These are phyloP conservation scores for Mucuna pruriens DNA, from an alignment of 306 rosid genomes.

Conservation along the genomic window DNA sequence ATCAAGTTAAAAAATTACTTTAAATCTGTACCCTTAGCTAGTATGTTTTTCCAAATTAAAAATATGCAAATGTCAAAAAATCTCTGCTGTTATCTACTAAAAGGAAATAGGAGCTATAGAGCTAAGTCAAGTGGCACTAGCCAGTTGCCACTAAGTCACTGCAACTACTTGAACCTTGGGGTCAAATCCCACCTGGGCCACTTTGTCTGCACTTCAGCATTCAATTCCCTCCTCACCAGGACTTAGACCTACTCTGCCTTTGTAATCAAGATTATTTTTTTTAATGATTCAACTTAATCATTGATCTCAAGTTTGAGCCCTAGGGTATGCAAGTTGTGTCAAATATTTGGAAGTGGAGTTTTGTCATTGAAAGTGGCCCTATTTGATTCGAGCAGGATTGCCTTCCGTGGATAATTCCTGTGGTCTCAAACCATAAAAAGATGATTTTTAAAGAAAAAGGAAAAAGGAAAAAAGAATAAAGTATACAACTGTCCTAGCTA, in stretches of 20 bases:
- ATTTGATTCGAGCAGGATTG: too few relatives aligned
- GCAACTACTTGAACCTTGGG: neutral
- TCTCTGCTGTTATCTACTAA: neutral
- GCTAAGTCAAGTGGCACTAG: slow-evolving; percentile 16
- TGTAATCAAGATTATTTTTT: slow-evolving; percentile 3
- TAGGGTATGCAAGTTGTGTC: too few relatives aligned
- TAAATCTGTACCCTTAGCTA: neutral
- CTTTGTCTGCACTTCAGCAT: neutral
- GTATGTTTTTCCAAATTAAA: neutral
- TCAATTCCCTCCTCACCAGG: neutral
- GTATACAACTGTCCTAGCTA: neutral
- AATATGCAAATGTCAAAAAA: neutral
- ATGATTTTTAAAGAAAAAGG: neutral
- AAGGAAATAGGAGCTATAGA: neutral
- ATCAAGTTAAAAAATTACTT: neutral
- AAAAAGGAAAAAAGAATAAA: neutral
- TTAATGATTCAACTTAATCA: too few relatives aligned
- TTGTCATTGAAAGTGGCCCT: too few relatives aligned
- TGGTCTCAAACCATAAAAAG: too few relatives aligned
- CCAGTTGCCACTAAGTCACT: neutral
- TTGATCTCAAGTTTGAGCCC: too few relatives aligned
- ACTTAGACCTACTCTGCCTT: neutral
- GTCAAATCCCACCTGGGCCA: neutral
- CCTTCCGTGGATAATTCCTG: too few relatives aligned
- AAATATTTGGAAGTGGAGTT: too few relatives aligned